A percentile compares a stretch with the other conserved stretches of the same genome.
Conservation (phyloP, 441 rosid species). For the Mallotus repandus region DNA sequence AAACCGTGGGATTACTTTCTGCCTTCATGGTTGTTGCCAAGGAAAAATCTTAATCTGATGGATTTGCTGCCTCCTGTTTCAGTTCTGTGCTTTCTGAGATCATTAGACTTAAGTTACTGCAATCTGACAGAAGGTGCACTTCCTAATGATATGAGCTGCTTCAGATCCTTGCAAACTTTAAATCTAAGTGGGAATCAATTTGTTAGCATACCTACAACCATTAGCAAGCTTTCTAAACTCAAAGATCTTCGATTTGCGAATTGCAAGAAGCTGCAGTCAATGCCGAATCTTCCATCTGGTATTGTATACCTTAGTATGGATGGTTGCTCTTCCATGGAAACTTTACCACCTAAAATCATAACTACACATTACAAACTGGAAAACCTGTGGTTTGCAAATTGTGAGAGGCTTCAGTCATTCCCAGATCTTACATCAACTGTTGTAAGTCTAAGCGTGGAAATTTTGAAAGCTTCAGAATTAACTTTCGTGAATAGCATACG, state of each 20-base stretch:
- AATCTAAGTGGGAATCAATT: slow-evolving; percentile 41
- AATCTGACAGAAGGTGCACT: slow-evolving; percentile 40
- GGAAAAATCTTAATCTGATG: slow-evolving; percentile 4
- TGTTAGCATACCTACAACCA: slow-evolving; percentile 33
- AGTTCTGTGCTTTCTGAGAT: slow-evolving; percentile 33
- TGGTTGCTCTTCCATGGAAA: slow-evolving; percentile 37
- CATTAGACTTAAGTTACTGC: slow-evolving; percentile 38
- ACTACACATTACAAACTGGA: slow-evolving; percentile 30
- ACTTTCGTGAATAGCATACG: slow-evolving; percentile 14
- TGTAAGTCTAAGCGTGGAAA: slow-evolving; percentile 23
- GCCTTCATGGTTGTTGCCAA: slow-evolving; percentile 16
- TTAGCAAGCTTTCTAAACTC: slow-evolving; percentile 37
- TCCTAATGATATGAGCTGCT: slow-evolving; percentile 36
- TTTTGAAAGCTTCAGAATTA: slow-evolving; percentile 14
- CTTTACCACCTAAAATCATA: slow-evolving; percentile 31
- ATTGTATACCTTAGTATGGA: slow-evolving; percentile 26
- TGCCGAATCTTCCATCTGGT: slow-evolving; percentile 44
- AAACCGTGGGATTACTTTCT: slow-evolving; percentile 13
- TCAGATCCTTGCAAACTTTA: slow-evolving; percentile 31
- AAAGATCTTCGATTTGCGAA: slow-evolving; percentile 24
- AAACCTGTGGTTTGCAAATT: slow-evolving; percentile 30
- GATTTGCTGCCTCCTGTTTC: slow-evolving; percentile 25
- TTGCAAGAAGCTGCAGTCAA: slow-evolving; percentile 40
- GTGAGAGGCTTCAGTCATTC: slow-evolving; percentile 40
- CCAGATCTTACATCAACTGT: slow-evolving; percentile 40